These are phyloP conservation scores for Globisporangium parvum DNA, from an alignment of 352 stramenopile genomes.

Conservation along the genomic window DNA sequence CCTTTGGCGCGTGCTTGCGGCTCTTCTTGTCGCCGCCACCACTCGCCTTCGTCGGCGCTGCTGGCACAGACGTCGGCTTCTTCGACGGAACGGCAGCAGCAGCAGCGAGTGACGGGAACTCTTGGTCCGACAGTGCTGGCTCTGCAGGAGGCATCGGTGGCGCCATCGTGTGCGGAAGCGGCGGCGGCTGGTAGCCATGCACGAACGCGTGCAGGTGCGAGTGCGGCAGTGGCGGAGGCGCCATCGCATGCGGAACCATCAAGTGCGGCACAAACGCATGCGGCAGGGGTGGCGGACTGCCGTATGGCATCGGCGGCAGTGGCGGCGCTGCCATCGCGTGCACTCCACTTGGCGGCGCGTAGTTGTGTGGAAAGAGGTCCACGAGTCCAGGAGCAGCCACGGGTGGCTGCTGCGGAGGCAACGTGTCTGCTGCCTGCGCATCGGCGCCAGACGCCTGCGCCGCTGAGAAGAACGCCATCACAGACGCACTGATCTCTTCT, in stretches of 20 bases:
- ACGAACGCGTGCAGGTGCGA: constrained; percentile 20
- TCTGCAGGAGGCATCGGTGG: neutral
- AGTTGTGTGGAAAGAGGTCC: constrained; percentile 54
- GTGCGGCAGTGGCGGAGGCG: constrained; percentile 15
- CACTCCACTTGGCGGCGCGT: constrained; percentile 9
- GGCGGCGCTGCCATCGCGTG: constrained; percentile 1
- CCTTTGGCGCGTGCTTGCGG: constrained; percentile 6
- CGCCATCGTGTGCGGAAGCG: neutral
- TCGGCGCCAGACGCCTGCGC: constrained; percentile 7
- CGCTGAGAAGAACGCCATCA: constrained; percentile 18
- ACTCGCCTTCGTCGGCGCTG: neutral
- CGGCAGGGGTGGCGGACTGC: neutral
- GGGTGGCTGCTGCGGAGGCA: neutral
- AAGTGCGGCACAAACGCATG: constrained; percentile 7
- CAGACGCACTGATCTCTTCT: constrained; percentile 9
- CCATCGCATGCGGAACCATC: constrained; percentile 6
- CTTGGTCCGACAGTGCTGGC: constrained; percentile 6
- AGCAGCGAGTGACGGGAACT: constrained; percentile 26
- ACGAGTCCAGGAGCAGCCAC: constrained; percentile 11
- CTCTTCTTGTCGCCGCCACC: constrained; percentile 10
- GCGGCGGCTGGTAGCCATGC: constrained; percentile 13
- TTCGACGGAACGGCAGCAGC: neutral
- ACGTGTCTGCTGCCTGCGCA: neutral
- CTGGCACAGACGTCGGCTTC: constrained; percentile 12
- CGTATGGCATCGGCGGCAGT: constrained; percentile 1